Evolutionary conservation across 148 eudicot species (phyloP), one percentile per base, ranked within the genome.

Genomic region (Vaccinium darrowii): DNA sequence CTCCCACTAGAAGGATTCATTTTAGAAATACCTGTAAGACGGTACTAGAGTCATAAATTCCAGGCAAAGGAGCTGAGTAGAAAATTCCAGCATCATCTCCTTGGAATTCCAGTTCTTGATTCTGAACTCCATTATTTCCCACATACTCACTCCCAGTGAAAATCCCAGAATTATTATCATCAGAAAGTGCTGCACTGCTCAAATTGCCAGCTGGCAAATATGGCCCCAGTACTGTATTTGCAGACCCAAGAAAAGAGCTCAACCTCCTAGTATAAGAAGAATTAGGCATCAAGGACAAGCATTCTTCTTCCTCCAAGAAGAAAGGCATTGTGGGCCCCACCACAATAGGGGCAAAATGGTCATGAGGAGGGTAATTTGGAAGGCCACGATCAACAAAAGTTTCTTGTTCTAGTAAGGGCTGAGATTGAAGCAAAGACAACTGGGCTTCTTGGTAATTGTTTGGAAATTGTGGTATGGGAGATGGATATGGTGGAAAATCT

Each of bases 21-120:
- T 21, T 5, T 21, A 18, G 23, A 60, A 60, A 18, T 81, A 85
- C 87, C 87, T 85, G 84, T n/a, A 85, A 7, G 18, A 81, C 87
- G 63, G 1, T 9, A 51, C n/a, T 36, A 21, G 87, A 67, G 69
- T 81, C 57, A 23, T 25, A 76, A 63, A 86, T 63, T 56, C 63
- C 39, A n/a, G 87, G 82, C 82, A 76, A 63, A 63, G 81, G 43
- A 13, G 82, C 84, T 1, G 77, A 76, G 39, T 69, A 82, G 56
- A 86, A 86, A 14, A 86, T 81, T 11, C 93, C 92, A 81, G 84
- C 87, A 88, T 86, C 90, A 56, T 95, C 98, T 30, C 91, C 98
- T 52, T 91, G 94, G 84, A 79, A 92, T 33, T 94, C 95, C 47
- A 91, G 14, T 8, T 91, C 93, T 88, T 92, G 93, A 69, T 65